phyloP scores from a whole-genome alignment of 441 rosid species.

The Gossypium schwendimanii region DNA sequence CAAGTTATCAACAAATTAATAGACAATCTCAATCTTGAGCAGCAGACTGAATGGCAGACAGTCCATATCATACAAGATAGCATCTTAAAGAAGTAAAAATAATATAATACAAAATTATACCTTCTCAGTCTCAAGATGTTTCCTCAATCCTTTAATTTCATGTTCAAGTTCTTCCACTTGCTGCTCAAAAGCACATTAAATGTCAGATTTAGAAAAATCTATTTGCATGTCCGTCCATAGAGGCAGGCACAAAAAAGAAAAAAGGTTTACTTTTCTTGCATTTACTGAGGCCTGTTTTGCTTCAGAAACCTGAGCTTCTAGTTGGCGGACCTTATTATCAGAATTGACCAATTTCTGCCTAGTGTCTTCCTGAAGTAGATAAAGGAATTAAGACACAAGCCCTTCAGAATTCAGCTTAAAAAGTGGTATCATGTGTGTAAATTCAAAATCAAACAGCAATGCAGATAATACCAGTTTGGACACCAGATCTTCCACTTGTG shows the following conservation, averaged over 20 bases:
- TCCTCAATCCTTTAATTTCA: slow-evolving; percentile 44
- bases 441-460: not conserved
- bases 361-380: slow-evolving; percentile 60
- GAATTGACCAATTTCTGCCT: slow-evolving; percentile 74
- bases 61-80: not conserved
- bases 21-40: not conserved
- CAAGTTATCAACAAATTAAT: not conserved
- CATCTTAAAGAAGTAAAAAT: not conserved
- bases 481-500: slow-evolving; percentile 65
- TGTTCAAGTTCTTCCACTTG: slow-evolving; percentile 71
- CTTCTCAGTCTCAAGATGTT: slow-evolving; percentile 80
- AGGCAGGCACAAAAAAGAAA: slow-evolving; percentile 16
- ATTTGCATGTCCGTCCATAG: not conserved
- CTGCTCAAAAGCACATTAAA: slow-evolving; percentile 38
- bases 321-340: slow-evolving; percentile 80
- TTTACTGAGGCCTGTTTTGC: slow-evolving; percentile 54
- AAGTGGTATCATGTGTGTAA: not conserved
- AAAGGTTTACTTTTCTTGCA: slow-evolving; percentile 55
- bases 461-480: slow-evolving; percentile 63
- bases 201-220: not conserved
- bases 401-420: not conserved
- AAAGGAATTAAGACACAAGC: slow-evolving; percentile 5
- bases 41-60: slow-evolving; percentile 4
- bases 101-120: slow-evolving; percentile 38
- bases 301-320: slow-evolving; percentile 74